A percentile compares a stretch with the other conserved stretches of the same genome.
These are phyloP conservation scores for Prunus campanulata DNA, from an alignment of 306 rosid species.

Conservation along the genomic window DNA sequence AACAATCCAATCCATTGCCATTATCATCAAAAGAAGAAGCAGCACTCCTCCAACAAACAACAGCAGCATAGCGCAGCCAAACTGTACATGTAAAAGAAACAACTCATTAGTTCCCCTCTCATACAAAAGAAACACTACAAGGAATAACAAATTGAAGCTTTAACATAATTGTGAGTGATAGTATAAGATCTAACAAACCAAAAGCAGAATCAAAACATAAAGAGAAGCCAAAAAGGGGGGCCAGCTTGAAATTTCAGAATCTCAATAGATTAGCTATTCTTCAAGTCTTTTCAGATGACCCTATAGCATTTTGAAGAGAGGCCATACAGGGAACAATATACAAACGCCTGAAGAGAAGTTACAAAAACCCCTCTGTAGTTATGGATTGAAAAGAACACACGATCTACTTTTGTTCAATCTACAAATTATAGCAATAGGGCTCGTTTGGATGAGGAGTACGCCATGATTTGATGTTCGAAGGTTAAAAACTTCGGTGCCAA, in stretches of 20 bases:
- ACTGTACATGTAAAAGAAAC: constrained; percentile 45
- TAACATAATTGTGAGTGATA: neutral
- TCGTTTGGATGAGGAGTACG: neutral
- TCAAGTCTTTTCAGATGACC: neutral
- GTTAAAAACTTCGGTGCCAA: neutral
- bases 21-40: constrained; percentile 38
- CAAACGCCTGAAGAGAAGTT: neutral
- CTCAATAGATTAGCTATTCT: neutral
- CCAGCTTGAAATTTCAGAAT: neutral
- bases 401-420: neutral
- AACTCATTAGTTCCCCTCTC: constrained; percentile 8
- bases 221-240: neutral
- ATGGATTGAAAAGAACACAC: neutral
- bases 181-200: neutral
- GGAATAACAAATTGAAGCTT: constrained; percentile 2
- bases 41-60: constrained; percentile 82
- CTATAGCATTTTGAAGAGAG: neutral
- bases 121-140: neutral
- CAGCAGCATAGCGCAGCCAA: constrained; percentile 84
- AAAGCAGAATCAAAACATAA: neutral
- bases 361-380: neutral
- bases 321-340: neutral
- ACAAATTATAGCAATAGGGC: neutral
- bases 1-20: constrained; percentile 2
- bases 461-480: neutral